Base-by-base conservation (phyloP, 257 asterid genomes). In the Nicotiana tomentosiformis region DNA sequence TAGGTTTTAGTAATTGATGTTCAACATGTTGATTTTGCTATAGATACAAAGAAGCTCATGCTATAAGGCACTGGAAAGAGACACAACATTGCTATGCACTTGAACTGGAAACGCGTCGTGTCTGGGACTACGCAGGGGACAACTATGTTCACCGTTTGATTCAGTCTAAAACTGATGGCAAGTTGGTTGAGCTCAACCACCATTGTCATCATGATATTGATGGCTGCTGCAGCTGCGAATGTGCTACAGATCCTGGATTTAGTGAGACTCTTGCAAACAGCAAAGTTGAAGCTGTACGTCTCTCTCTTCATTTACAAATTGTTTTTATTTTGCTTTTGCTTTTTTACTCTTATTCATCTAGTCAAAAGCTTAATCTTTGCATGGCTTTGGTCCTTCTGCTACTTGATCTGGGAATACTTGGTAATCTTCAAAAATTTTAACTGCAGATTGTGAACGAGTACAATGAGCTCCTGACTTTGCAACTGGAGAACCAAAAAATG, bases 61-160 rank as follows among this genome's bases (percentile, higher is more conserved):
- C 99, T 77, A 84, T 89, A 66, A 82, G 81, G 78, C 99, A 96
- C 83, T 96, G 99, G 99, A 92, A 92, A 86, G 99, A 94, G 84
- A 96, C 98, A 77, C 89, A 94, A 80, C 99, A 96, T 86, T 94
- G 98, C 91, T 94, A 96, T 85, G 95, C 99, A 79, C 92, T 96
- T 85, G 99, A 96, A 87, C 92, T 96, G 87, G 98, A 96, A 87
- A 94, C 99, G 18, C 96, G 91, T 77, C 93, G 98, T 68, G 99
- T 96, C 83, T 96, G 99, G 99, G 98, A 96, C 86, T 91, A 90
- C 84, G 93, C 91, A 72, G 99, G 99, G 83, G 94, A 96, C 86
- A 96, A 94, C 87, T 96, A 96, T 88, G 99, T 96, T 89, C 99
- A 96, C 83, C 90, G 99, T 43, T 80, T 96, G 87, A 93, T 96